Evolutionary conservation across 305 asterid species (phyloP).

Genomic region (Fraxinus floribunda): DNA sequence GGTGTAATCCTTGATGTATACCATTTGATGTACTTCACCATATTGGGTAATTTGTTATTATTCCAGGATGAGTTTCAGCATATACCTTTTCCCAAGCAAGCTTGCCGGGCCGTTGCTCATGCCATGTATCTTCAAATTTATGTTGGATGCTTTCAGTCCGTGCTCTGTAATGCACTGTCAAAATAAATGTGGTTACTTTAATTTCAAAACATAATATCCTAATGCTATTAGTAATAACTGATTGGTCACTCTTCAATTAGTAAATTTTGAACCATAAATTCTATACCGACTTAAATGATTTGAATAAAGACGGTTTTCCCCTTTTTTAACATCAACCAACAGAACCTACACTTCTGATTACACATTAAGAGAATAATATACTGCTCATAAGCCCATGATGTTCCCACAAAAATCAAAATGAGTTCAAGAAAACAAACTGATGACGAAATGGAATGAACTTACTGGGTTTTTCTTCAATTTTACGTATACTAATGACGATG

Average conservation of each 20-base stretch:
- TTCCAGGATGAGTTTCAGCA: not conserved
- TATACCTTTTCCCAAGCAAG: conserved; percentile 83
- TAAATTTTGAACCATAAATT: not conserved
- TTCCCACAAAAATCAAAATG: too few species aligned
- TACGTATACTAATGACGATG: too few species aligned
- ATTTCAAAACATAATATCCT: not conserved
- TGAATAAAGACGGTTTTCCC: not conserved
- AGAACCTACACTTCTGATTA: too few species aligned
- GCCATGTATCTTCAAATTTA: conserved; percentile 98
- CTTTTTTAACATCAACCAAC: not conserved
- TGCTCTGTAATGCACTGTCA: conserved; percentile 86
- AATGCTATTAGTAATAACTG: not conserved
- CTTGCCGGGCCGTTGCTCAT: conserved; percentile 85
- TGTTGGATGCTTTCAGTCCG: conserved; percentile 85
- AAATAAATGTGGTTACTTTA: not conserved
- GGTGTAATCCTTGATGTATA: too few species aligned
- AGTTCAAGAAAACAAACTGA: too few species aligned
- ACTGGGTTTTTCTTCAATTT: too few species aligned
- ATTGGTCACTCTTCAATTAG: not conserved
- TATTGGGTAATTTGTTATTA: too few species aligned
- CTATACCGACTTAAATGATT: not conserved
- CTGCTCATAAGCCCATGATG: too few species aligned
- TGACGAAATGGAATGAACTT: too few species aligned
- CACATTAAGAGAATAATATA: too few species aligned
- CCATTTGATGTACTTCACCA: too few species aligned